Percentiles rank a stretch among this genome's conserved stretches.
phyloP scores from a whole-genome alignment of 495 filamentous ascomycete genomes.

The Stereocaulon alpinum region DNA sequence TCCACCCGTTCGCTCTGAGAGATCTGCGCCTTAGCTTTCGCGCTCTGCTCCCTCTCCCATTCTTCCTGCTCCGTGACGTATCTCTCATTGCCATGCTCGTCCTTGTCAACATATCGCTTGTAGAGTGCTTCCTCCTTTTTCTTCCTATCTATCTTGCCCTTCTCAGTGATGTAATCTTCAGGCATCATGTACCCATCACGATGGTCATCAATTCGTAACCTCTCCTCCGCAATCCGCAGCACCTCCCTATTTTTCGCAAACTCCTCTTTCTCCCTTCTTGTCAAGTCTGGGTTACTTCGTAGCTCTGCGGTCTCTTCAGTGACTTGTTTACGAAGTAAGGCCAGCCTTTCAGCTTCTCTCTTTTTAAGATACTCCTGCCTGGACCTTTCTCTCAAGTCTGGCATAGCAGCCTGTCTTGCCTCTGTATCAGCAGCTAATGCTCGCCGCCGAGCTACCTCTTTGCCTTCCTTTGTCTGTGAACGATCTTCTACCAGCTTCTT shows the following conservation, averaged over 20 bases:
- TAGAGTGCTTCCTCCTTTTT: conserved; percentile 86
- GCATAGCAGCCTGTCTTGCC: conserved; percentile 53
- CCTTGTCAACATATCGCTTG: conserved; percentile 80
- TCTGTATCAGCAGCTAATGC: conserved; percentile 55
- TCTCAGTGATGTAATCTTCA: conserved; percentile 88
- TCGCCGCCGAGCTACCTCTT: conserved; percentile 47
- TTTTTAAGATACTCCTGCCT: conserved; percentile 92
- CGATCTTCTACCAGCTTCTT: conserved; percentile 64
- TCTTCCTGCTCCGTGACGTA: conserved; percentile 92
- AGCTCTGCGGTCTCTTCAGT: conserved; percentile 79
- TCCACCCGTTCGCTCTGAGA: conserved; percentile 62
- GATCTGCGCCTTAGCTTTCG: conserved; percentile 85
- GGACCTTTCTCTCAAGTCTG: conserved; percentile 68
- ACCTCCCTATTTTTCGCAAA: conserved; percentile 86
- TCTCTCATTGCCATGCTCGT: conserved; percentile 78
- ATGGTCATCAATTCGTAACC: conserved; percentile 80
- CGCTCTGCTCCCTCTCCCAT: conserved; percentile 86
- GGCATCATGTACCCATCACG: conserved; percentile 90
- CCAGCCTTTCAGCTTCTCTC: conserved; percentile 74
- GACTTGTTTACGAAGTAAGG: conserved; percentile 82
- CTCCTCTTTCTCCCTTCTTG: conserved; percentile 72
- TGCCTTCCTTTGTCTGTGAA: conserved; percentile 45
- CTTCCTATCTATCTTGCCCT: conserved; percentile 80
- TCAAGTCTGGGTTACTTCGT: conserved; percentile 62
- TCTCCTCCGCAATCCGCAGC: conserved; percentile 77